A percentile compares a stretch with the other conserved stretches of the same genome.
Evolutionary conservation across 1,139 yeast species (phyloP).

Genomic region (Scheffersomyces titani): DNA sequence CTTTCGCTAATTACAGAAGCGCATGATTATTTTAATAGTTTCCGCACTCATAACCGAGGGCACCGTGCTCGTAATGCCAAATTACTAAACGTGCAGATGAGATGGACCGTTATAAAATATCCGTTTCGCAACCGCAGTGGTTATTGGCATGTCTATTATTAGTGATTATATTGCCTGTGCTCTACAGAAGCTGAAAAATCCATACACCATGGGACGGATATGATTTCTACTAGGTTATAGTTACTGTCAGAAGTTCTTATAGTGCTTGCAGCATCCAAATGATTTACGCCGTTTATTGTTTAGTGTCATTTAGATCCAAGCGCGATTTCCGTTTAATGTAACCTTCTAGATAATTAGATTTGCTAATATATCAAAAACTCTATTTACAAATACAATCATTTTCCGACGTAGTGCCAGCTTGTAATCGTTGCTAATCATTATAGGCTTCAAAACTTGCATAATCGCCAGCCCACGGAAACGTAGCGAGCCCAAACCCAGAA

Average conservation of each 20-base stretch:
- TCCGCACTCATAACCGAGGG: neutral
- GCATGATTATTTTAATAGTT: neutral
- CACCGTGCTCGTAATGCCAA: neutral
- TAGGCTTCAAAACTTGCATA: neutral
- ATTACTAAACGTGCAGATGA: neutral
- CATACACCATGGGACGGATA: neutral
- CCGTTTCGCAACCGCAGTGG: neutral
- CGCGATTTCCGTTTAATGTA: too few species aligned
- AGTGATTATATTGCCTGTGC: neutral
- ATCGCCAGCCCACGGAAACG: slow-evolving; percentile 8
- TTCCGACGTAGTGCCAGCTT: too few species aligned
- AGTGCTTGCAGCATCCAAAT: neutral
- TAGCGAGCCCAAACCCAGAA: slow-evolving; percentile 10
- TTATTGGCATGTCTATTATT: neutral
- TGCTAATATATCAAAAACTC: neutral
- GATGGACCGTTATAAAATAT: neutral
- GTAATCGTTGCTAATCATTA: neutral
- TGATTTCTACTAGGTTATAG: neutral
- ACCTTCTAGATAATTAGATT: neutral
- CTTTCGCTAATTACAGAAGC: neutral
- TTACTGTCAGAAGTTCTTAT: neutral
- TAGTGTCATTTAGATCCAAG: neutral
- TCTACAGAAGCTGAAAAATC: neutral
- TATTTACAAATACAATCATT: neutral
- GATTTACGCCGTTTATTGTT: neutral